phyloP scores from a whole-genome alignment of 1,139 yeast genomes.

The Yamadazyma membranifaciens region DNA sequence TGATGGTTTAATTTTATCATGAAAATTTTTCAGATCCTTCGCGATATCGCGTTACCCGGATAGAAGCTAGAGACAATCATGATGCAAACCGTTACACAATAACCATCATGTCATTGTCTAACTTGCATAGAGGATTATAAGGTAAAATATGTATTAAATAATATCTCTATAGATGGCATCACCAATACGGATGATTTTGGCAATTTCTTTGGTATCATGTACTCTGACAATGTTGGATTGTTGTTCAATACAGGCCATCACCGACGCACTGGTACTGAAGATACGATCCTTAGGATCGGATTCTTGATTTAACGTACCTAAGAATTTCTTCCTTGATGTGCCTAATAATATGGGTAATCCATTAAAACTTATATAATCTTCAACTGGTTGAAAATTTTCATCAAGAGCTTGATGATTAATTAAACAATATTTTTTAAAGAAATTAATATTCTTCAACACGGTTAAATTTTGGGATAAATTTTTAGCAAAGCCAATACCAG shows the following conservation, averaged over 20 bases:
- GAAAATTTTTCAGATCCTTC: slow-evolving; percentile 7
- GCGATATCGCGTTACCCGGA: slow-evolving; percentile 8
- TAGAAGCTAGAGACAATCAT: no score
- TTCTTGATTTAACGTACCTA: slow-evolving; percentile 65
- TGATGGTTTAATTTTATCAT: not conserved
- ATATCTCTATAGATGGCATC: slow-evolving; percentile 67
- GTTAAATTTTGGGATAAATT: slow-evolving; percentile 63
- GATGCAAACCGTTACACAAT: no score
- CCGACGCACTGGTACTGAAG: slow-evolving; percentile 74
- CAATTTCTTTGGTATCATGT: slow-evolving; percentile 74
- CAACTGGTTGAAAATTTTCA: slow-evolving; percentile 21
- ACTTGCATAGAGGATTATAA: no score
- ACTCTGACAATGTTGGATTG: slow-evolving; percentile 84
- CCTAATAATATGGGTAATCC: slow-evolving; percentile 75
- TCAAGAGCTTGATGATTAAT: slow-evolving; percentile 14
- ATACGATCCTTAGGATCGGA: slow-evolving; percentile 57
- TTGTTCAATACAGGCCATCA: slow-evolving; percentile 71
- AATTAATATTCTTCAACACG: slow-evolving; percentile 56
- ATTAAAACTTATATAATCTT: slow-evolving; percentile 40
- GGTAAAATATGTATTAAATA: no score
- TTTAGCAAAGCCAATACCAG: slow-evolving; percentile 96
- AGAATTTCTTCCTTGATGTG: slow-evolving; percentile 82
- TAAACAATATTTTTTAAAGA: slow-evolving; percentile 52
- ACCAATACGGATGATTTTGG: slow-evolving; percentile 63
- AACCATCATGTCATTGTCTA: no score